Evolutionary conservation across 2,329 filamentous ascomycete species (phyloP), one percentile per base, ranked within the genome.

Genomic region (Lecanosticta acicola): DNA sequence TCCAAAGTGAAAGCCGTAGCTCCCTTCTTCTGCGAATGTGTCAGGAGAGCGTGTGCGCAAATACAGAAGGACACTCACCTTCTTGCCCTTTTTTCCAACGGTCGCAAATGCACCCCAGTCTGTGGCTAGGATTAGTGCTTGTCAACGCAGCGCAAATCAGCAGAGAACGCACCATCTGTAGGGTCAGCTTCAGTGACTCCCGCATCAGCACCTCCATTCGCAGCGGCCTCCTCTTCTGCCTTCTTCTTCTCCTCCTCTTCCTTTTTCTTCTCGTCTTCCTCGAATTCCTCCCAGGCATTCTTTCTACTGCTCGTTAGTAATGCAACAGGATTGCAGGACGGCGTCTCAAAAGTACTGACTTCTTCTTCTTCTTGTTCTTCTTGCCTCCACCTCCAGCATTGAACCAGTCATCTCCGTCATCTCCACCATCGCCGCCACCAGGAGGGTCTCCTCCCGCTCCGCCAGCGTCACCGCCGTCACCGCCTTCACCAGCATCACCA

Each of bases 331-430:
- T 16, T 11, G 8, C 35, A 10, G 5, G 8, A 5, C 10, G 5
- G 5, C 11, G 11, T 37, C 17, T 14, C 35, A 19, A 37, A 5
- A 3, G 8, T 17, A 37, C 35, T 37, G 35, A 37, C 35, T 37
- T 37, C 58, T 69, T 68, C 54, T 68, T 69, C 55, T 68, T 66
- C 47, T 66, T 63, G 18, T 63, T 64, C 51, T 68, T 70, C 43
- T 65, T 65, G 10, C 57, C 55, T 7, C 58, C 56, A 17, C 47
- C 58, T 45, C 46, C 55, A 39, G 47, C 48, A 19, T 58, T 58
- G 53, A 53, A 61, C 54, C 56, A 63, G 26, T 67, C 65, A 26
- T 68, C 68, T 9, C 61, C 65, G 29, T 63, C 62, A 3, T 61
- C 59, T 13, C 56, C 63, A n/a, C 58, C 57, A 37, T 61, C 58